Conservation (phyloP, 2,329 filamentous ascomycete species). For the Clonostachys rosea region DNA sequence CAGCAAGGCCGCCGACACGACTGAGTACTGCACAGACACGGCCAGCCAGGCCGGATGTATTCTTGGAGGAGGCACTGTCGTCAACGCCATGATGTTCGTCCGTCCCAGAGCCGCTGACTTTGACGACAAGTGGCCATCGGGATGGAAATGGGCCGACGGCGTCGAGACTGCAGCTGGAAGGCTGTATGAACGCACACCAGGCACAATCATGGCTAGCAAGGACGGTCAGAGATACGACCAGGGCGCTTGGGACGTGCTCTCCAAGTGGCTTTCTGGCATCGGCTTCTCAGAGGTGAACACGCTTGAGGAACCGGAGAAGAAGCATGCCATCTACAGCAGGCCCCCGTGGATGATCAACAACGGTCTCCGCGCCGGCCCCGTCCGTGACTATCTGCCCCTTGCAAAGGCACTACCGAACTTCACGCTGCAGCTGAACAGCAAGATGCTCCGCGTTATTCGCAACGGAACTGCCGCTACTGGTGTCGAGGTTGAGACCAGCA, state of each 20-base stretch:
- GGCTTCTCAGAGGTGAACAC: conserved; percentile 61
- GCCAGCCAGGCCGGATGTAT: conserved; percentile 49
- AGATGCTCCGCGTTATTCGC: conserved; percentile 62
- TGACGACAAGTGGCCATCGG: conserved; percentile 57
- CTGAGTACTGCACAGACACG: conserved; percentile 12
- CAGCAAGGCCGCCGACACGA: too few relatives aligned
- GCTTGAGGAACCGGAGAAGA: conserved; percentile 52
- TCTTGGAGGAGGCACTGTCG: conserved; percentile 60
- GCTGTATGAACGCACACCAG: conserved; percentile 49
- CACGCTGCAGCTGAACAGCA: conserved; percentile 58
- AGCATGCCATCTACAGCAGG: conserved; percentile 61
- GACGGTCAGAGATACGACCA: conserved; percentile 65
- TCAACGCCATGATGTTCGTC: conserved; percentile 66
- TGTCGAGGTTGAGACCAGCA: conserved; percentile 55
- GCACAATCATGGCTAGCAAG: conserved; percentile 55
- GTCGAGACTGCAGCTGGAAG: conserved; percentile 52
- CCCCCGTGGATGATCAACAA: conserved; percentile 62
- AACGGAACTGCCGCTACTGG: conserved; percentile 56
- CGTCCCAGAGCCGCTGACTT: conserved; percentile 63
- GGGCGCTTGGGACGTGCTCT: conserved; percentile 58
- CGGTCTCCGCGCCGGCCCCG: conserved; percentile 62
- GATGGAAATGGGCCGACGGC: conserved; percentile 54
- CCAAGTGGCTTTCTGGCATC: conserved; percentile 48
- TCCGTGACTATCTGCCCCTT: conserved; percentile 64
- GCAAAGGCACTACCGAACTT: conserved; percentile 59